Percentiles rank a stretch among this genome's conserved stretches.
phyloP scores from a whole-genome alignment of 257 asterid species.

The Vinca minor region DNA sequence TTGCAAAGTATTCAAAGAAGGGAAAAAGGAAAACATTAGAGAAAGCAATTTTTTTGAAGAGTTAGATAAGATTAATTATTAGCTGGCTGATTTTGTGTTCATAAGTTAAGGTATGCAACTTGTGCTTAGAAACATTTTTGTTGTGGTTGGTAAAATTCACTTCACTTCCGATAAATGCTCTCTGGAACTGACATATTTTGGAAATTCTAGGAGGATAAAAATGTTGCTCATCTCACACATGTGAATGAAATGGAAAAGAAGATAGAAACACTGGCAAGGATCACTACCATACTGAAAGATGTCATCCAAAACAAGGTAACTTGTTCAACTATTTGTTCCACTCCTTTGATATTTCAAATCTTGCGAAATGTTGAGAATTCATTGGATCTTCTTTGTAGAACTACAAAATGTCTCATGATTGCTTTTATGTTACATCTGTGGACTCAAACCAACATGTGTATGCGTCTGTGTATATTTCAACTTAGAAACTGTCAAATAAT shows the following conservation, averaged over 20 bases:
- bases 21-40: background rate
- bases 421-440: background rate
- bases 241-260: constrained; percentile 95
- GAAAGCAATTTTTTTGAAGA: background rate
- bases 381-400: background rate
- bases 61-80: no score
- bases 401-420: background rate
- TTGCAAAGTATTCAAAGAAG: background rate
- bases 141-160: background rate
- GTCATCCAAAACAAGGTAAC: constrained; percentile 89
- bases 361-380: background rate
- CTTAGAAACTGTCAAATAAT: background rate
- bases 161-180: background rate
- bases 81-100: background rate
- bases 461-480: background rate
- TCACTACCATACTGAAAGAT: constrained; percentile 83
- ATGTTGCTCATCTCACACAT: constrained; percentile 90
- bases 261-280: constrained; percentile 76
- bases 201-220: constrained; percentile 72
- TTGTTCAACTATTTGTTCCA: constrained; percentile 12
- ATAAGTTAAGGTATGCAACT: background rate
- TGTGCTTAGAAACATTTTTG: background rate
- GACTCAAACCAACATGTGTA: background rate
- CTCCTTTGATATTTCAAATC: background rate
- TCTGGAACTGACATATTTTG: constrained; percentile 17